phyloP scores from a whole-genome alignment of 768 basidiomycete genomes.

The Lactarius tabidus region DNA sequence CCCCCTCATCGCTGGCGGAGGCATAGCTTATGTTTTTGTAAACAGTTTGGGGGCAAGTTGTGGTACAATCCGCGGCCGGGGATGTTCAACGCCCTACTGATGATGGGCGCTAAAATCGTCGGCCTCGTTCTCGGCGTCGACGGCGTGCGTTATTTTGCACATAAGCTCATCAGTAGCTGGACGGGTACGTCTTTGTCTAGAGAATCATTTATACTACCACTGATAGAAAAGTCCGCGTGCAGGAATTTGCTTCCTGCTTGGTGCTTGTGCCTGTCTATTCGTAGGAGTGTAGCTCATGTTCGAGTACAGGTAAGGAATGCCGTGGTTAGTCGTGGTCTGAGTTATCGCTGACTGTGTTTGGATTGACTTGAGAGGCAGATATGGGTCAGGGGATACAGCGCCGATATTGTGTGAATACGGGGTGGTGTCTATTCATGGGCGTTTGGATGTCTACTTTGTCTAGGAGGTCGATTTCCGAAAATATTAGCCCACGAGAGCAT shows the following conservation, averaged over 20 bases:
- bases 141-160: no score
- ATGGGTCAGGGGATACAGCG: slow-evolving; percentile 27
- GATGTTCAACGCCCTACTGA: no score
- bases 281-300: slow-evolving; percentile 90
- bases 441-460: background rate
- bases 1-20: no score
- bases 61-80: no score
- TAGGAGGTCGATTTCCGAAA: no score
- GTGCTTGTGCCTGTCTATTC: slow-evolving; percentile 64
- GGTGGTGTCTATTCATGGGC: background rate
- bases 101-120: no score
- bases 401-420: slow-evolving; percentile 11
- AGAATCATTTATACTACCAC: no score
- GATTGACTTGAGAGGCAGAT: slow-evolving; percentile 32
- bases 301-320: slow-evolving; percentile 85
- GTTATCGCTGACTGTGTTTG: background rate
- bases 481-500: no score
- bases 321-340: slow-evolving; percentile 9
- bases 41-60: no score
- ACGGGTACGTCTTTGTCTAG: slow-evolving; percentile 41
- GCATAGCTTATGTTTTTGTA: no score
- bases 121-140: no score
- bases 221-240: background rate
- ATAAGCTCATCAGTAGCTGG: no score
- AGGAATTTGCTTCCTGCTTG: slow-evolving; percentile 66